A percentile compares a stretch with the other conserved stretches of the same genome.
Evolutionary conservation across 768 basidiomycete species (phyloP).

Genomic region (Collybiopsis luxurians): DNA sequence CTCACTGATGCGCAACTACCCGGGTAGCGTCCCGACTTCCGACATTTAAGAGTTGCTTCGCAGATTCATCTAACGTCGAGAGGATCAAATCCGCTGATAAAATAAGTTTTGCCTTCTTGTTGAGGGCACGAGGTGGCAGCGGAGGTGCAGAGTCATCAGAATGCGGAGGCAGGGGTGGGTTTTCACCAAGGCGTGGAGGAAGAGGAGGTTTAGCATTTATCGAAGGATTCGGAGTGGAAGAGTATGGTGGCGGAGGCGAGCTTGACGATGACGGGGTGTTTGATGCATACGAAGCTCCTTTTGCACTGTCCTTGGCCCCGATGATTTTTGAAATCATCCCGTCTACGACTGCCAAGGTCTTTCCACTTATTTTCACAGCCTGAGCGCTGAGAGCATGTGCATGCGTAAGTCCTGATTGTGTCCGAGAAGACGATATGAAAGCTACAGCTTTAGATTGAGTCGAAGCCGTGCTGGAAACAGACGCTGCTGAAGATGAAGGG

Average conservation of each 20-base stretch:
- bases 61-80: conserved; percentile 60
- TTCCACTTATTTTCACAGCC: conserved; percentile 63
- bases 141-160: conserved; percentile 24
- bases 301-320: conserved; percentile 33
- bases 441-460: conserved; percentile 42
- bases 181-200: conserved; percentile 13
- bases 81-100: conserved; percentile 67
- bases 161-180: conserved; percentile 18
- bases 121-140: conserved; percentile 36
- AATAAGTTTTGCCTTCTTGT: conserved; percentile 46
- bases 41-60: conserved; percentile 48
- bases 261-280: not conserved
- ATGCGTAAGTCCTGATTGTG: conserved; percentile 53
- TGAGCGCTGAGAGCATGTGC: conserved; percentile 65
- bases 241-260: conserved; percentile 11
- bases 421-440: conserved; percentile 57
- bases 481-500: conserved; percentile 21
- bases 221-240: conserved; percentile 6
- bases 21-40: conserved; percentile 46
- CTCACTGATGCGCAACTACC: conserved; percentile 56
- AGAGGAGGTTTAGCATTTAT: conserved; percentile 14
- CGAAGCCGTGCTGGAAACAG: not conserved
- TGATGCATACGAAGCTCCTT: conserved; percentile 23
- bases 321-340: conserved; percentile 55
- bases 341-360: conserved; percentile 61